Base-by-base conservation (phyloP, 805 yeast species). In the Candida easanensis region DNA sequence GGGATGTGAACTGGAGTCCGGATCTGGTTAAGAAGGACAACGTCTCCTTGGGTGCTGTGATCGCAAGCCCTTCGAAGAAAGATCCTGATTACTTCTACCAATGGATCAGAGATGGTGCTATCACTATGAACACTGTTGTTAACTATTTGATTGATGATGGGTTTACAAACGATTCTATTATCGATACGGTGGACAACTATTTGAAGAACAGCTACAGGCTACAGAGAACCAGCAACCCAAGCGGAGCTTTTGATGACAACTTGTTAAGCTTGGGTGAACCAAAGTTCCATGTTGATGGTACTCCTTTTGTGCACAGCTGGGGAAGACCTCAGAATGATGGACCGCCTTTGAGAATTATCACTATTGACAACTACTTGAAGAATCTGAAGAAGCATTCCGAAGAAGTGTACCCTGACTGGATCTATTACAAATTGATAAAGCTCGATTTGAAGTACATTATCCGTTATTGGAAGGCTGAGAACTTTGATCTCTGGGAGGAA, bases 251-350 rank as follows among this genome's bases (percentile, higher is more conserved):
- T 38, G 63, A 56, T 22, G 62, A 51, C 50, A 62, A 66, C 10
- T 66, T 74, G 36, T 63, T 64, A 8, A 88, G 87, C 2, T 69
- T 90, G 26, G 98, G 97, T 2, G 98, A 91, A 61, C 97, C 98
- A 7, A 91, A 91, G 62, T 91, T 84, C 58, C 61, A 73, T 60
- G 78, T 81, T 4, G 76, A 88, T 58, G 82, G 84, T 19, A 54
- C 77, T 0, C 70, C 85, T 1, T 91, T 84, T 55, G 61, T 62
- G 5, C 81, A 68, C 2, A 61, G 68, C 27, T 91, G 98, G 98
- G 98, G 98, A 2, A 72, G 98, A 53, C 98, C 98, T 1, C 98
- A 91, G 64, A 76, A 88, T 46, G 98, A 91, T 62, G 98, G 98
- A 0, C 97, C 98, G 1, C 90, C 95, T 1, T 70, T 91, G 44